Percentiles rank a stretch among this genome's conserved stretches.
Conservation (phyloP, 345 rosid genomes). For the Clausena lansium region DNA sequence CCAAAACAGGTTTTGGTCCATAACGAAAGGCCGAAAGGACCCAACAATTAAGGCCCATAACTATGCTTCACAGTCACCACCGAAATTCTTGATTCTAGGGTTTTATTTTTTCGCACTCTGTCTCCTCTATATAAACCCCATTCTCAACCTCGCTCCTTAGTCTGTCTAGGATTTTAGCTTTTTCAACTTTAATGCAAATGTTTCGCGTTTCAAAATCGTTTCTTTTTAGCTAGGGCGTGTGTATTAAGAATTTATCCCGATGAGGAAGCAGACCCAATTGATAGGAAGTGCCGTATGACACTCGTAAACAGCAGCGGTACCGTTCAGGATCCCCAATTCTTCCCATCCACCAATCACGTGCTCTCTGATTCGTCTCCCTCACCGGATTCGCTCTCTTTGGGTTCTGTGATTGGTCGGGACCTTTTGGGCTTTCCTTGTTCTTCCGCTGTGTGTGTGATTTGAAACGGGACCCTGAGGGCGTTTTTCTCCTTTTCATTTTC, state of each 20-base stretch:
- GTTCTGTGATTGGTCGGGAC: conserved; percentile 17
- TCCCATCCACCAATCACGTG: conserved; percentile 21
- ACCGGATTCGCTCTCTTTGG: conserved; percentile 16
- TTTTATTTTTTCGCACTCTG: background rate
- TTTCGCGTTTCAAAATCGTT: background rate
- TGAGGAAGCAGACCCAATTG: conserved; percentile 53
- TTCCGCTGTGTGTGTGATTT: conserved; percentile 47
- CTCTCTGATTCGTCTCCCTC: conserved; percentile 13
- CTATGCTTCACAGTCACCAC: background rate
- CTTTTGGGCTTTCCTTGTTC: conserved; percentile 9
- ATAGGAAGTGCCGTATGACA: conserved; percentile 80
- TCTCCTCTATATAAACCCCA: conserved; percentile 2
- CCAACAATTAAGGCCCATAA: background rate
- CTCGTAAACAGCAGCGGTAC: conserved; percentile 30
- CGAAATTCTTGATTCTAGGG: background rate
- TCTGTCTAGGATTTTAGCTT: background rate
- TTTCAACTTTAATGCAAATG: background rate
- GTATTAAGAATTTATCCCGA: conserved; percentile 9
- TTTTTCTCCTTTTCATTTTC: background rate
- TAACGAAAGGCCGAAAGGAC: background rate
- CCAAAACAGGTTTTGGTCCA: too few species aligned
- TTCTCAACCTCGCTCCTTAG: too few species aligned
- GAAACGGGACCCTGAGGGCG: conserved; percentile 62
- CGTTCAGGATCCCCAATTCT: background rate
- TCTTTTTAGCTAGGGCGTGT: background rate